Conservation (phyloP, 345 rosid genomes). For the Euphorbia peplus region DNA sequence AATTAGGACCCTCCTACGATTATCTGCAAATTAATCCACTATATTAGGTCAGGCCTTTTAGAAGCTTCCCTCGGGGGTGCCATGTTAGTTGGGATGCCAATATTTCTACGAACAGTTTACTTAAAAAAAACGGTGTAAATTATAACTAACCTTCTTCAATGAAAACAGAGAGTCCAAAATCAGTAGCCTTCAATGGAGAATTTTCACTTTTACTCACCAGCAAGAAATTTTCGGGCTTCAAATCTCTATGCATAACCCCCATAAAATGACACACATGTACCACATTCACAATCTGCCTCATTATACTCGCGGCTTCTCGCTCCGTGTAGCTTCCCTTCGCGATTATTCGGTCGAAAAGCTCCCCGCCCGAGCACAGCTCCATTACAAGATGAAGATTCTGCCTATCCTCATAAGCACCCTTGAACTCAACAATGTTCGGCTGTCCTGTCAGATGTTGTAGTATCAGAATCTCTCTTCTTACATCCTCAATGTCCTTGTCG, state of each 20-base stretch:
- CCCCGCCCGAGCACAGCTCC: constrained; percentile 36
- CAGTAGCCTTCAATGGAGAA: constrained; percentile 30
- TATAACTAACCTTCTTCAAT: constrained; percentile 27
- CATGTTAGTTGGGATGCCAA: too few species aligned
- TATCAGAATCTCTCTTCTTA: constrained; percentile 26
- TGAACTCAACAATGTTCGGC: constrained; percentile 35
- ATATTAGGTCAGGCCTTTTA: too few species aligned
- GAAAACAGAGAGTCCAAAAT: constrained; percentile 35
- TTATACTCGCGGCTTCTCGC: constrained; percentile 18
- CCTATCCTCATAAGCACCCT: constrained; percentile 30
- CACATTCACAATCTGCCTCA: constrained; percentile 31
- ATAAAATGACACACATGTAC: constrained; percentile 36
- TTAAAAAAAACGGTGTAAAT: too few species aligned
- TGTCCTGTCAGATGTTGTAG: constrained; percentile 29
- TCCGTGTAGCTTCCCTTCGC: constrained; percentile 25
- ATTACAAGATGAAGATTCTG: constrained; percentile 25
- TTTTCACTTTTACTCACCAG: constrained; percentile 2
- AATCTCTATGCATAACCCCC: constrained; percentile 36
- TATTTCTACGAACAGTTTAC: too few species aligned
- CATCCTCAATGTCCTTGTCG: constrained; percentile 23
- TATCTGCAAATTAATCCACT: too few species aligned
- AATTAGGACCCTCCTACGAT: too few species aligned
- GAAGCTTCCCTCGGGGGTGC: too few species aligned
- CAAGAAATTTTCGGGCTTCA: constrained; percentile 40
- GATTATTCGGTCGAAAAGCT: constrained; percentile 34